A percentile compares a stretch with the other conserved stretches of the same genome.
phyloP scores from a whole-genome alignment of 1,284 basidiomycete species.

The Psilocybe mexicana region DNA sequence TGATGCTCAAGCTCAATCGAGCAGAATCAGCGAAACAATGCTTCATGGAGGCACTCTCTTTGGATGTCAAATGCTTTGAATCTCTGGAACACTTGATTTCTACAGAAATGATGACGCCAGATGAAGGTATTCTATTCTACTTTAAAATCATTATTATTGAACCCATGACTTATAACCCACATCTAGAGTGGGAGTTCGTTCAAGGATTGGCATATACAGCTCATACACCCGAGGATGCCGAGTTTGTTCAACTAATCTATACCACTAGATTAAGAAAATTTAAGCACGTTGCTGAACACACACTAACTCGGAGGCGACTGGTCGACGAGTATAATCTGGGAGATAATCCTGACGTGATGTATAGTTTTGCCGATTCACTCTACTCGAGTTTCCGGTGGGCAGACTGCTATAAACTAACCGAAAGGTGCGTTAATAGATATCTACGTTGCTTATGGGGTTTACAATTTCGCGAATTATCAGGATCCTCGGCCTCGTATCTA shows the following conservation, averaged over 20 bases:
- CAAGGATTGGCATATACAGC: conserved; percentile 81
- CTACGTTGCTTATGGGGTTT: too few relatives aligned
- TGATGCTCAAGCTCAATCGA: conserved; percentile 93
- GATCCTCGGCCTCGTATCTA: conserved; percentile 77
- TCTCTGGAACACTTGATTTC: conserved; percentile 90
- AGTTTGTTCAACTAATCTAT: conserved; percentile 91
- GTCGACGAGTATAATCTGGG: conserved; percentile 78
- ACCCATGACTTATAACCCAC: background rate
- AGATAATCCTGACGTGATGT: conserved; percentile 92
- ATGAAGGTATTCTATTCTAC: conserved; percentile 70
- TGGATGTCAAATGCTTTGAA: conserved; percentile 98
- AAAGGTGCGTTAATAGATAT: conserved; percentile 49
- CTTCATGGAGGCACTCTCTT: conserved; percentile 91
- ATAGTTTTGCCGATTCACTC: conserved; percentile 88
- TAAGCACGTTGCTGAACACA: conserved; percentile 81
- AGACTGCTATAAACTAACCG: conserved; percentile 90
- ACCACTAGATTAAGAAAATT: conserved; percentile 90
- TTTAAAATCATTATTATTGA: background rate
- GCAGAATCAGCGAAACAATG: conserved; percentile 87
- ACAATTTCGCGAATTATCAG: conserved; percentile 38
- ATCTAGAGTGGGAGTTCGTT: conserved; percentile 92
- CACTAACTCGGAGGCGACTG: conserved; percentile 70
- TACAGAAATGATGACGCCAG: conserved; percentile 90
- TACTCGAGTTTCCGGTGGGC: conserved; percentile 90
- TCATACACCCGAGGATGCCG: conserved; percentile 85